A percentile compares a stretch with the other conserved stretches of the same genome.
These are phyloP conservation scores for Funneliformis caledonium DNA, from an alignment of 371 early-diverging fungal species.

Conservation along the genomic window DNA sequence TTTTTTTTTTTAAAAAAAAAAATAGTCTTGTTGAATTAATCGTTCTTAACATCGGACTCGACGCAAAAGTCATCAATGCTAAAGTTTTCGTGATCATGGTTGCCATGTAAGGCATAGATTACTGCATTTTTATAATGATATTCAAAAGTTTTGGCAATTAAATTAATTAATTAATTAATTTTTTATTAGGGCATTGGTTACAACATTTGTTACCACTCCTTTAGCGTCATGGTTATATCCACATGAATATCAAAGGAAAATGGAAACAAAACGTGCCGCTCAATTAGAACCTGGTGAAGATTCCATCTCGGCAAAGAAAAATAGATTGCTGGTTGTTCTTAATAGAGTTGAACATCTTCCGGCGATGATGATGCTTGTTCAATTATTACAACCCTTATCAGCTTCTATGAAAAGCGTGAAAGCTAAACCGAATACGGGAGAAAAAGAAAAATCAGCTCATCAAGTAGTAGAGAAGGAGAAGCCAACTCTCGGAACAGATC, in stretches of 20 bases:
- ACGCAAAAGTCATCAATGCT: too few relatives aligned
- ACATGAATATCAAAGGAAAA: slow-evolving; percentile 51
- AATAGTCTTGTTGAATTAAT: too few relatives aligned
- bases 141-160: background rate
- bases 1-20: too few relatives aligned
- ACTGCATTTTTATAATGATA: too few relatives aligned
- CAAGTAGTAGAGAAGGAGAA: background rate
- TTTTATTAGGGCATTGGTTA: slow-evolving; percentile 62
- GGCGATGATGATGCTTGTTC: slow-evolving; percentile 74
- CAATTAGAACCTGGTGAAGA: slow-evolving; percentile 9
- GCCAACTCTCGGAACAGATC: slow-evolving; percentile 4
- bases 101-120: slow-evolving; percentile 59
- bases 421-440: background rate
- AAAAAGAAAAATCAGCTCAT: background rate
- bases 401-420: slow-evolving; percentile 24
- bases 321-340: slow-evolving; percentile 60
- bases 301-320: background rate
- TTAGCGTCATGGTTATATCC: slow-evolving; percentile 64
- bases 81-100: slow-evolving; percentile 67
- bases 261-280: slow-evolving; percentile 10
- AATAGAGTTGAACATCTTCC: slow-evolving; percentile 71
- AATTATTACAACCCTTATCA: slow-evolving; percentile 52
- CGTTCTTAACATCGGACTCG: too few relatives aligned
- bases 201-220: slow-evolving; percentile 81
- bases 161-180: background rate